A percentile compares a stretch with the other conserved stretches of the same genome.
Evolutionary conservation across 2,329 filamentous ascomycete genomes (phyloP).

Genomic region (Scopulariopsis brevicaulis): DNA sequence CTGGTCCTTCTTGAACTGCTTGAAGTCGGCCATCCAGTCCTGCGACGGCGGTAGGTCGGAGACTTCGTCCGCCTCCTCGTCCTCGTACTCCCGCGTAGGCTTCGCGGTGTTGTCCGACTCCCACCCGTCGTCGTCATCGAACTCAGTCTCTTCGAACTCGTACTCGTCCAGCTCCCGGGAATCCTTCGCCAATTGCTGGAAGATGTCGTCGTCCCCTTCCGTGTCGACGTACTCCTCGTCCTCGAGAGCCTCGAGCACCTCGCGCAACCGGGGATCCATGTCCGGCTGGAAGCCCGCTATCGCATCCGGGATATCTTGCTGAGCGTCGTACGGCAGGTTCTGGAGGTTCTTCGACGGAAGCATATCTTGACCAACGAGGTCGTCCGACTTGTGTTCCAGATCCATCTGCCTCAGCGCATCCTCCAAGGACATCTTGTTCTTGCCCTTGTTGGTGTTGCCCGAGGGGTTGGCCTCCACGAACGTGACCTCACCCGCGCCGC

Average conservation of each 20-base stretch:
- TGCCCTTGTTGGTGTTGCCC: constrained; percentile 59
- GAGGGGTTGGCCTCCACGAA: constrained; percentile 66
- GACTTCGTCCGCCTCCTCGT: constrained; percentile 20
- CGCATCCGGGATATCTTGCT: constrained; percentile 84
- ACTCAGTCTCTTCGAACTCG: constrained; percentile 61
- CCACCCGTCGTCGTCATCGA: constrained; percentile 71
- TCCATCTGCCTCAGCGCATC: constrained; percentile 63
- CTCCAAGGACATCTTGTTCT: constrained; percentile 68
- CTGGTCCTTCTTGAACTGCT: constrained; percentile 83
- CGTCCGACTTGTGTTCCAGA: constrained; percentile 38
- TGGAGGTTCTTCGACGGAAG: constrained; percentile 71
- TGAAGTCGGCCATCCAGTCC: constrained; percentile 86
- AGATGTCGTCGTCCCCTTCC: constrained; percentile 71
- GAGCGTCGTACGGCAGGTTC: constrained; percentile 74
- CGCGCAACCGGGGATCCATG: constrained; percentile 87
- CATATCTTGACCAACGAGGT: constrained; percentile 61
- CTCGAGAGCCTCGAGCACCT: constrained; percentile 86
- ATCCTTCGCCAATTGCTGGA: constrained; percentile 59
- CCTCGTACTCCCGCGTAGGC: constrained; percentile 47
- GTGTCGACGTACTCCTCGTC: constrained; percentile 90
- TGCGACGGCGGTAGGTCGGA: constrained; percentile 51
- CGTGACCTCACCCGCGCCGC: constrained; percentile 56
- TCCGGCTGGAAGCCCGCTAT: constrained; percentile 93
- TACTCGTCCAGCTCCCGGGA: constrained; percentile 63
- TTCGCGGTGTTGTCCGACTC: constrained; percentile 89